Evolutionary conservation across 2,329 filamentous ascomycete genomes (phyloP).

Genomic region (Teratosphaeria nubilosa): DNA sequence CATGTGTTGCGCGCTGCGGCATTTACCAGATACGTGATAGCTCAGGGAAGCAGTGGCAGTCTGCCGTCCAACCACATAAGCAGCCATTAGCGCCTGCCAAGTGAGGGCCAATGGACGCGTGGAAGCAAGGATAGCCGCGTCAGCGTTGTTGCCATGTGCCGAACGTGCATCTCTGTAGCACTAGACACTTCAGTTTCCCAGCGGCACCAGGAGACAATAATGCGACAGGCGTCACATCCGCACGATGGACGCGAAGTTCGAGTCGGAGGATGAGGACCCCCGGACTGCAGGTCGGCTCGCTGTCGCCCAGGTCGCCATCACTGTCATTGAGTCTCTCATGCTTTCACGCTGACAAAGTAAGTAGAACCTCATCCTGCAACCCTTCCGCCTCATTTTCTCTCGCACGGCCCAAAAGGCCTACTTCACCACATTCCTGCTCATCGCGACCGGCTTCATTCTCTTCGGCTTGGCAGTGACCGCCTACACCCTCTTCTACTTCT

Average conservation of each 20-base stretch:
- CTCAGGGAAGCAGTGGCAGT: not conserved
- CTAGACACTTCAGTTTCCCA: not conserved
- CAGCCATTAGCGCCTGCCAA: not conserved
- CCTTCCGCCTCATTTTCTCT: conserved; percentile 47
- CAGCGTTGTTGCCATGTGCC: not conserved
- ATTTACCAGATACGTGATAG: not conserved
- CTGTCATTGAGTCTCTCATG: not conserved
- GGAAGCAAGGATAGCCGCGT: not conserved
- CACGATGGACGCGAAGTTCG: not conserved
- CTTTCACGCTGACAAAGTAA: not conserved
- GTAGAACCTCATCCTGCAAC: conserved; percentile 44
- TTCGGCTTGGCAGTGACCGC: conserved; percentile 49
- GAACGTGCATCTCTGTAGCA: not conserved
- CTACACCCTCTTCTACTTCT: conserved; percentile 58
- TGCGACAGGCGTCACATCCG: not conserved
- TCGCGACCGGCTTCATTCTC: conserved; percentile 44
- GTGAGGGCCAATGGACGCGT: not conserved
- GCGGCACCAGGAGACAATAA: not conserved
- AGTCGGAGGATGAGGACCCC: not conserved
- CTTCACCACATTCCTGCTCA: conserved; percentile 47
- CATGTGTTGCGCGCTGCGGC: not conserved
- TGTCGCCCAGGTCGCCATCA: not conserved
- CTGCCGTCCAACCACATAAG: not conserved
- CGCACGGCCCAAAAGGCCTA: conserved; percentile 55
- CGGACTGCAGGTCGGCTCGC: not conserved